Percentiles rank a stretch among this genome's conserved stretches.
Evolutionary conservation across 139 green algal species (phyloP).

Genomic region (Limnomonas spitsbergensis): DNA sequence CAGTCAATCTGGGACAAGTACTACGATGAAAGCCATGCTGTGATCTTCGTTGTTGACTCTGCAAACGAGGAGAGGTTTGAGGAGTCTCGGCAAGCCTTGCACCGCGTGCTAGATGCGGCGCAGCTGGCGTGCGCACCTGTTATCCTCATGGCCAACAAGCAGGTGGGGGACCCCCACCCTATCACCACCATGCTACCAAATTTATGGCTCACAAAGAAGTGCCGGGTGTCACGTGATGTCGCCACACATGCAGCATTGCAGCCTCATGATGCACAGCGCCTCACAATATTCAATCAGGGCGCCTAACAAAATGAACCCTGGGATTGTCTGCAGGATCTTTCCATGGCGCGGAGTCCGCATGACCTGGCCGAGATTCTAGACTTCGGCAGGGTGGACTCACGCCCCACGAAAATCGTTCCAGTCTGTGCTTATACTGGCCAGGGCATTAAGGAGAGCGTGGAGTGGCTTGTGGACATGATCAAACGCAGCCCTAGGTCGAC

Average conservation of each 20-base stretch:
- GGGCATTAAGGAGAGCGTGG: conserved; percentile 69
- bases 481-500: conserved; percentile 48
- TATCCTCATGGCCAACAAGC: conserved; percentile 92
- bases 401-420: conserved; percentile 57
- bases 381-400: conserved; percentile 38
- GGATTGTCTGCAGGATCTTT: conserved; percentile 14
- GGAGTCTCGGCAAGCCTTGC: conserved; percentile 62
- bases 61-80: conserved; percentile 49
- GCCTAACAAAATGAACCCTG: too few relatives aligned
- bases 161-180: too few relatives aligned
- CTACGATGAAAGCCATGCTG: conserved; percentile 83
- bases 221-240: too few relatives aligned
- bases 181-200: too few relatives aligned
- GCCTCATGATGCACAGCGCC: too few relatives aligned
- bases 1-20: conserved; percentile 97
- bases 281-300: too few relatives aligned
- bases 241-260: too few relatives aligned
- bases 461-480: conserved; percentile 83
- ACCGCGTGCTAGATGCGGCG: conserved; percentile 52
- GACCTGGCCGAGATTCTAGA: conserved; percentile 48
- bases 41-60: conserved; percentile 88
- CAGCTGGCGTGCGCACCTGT: conserved; percentile 82
- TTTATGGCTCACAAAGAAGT: too few relatives aligned
- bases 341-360: background rate
- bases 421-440: conserved; percentile 70